Base-by-base conservation (phyloP, 306 rosid genomes). In the Citrullus amarus region DNA sequence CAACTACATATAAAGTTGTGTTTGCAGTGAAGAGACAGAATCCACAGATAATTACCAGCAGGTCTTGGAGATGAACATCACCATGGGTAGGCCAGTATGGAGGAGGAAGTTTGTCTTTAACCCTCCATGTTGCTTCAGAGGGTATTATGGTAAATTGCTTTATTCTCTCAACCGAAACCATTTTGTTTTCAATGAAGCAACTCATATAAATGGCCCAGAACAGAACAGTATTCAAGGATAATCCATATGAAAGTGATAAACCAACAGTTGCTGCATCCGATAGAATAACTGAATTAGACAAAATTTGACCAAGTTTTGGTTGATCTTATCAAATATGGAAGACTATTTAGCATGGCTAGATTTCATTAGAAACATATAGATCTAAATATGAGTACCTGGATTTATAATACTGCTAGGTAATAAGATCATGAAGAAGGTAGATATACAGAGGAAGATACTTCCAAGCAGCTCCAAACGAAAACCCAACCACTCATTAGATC, bases 101-200 rank as follows among this genome's bases (percentile, higher is more conserved):
- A 81, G 97, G 97, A 86, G 93, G 92, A 67, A 78, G 32, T 13
- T 81, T 88, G 77, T 92, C 96, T 77, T 86, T 55, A 32, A 89
- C 79, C 63, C 81, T 73, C 99, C 99, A 95, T 48, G 77, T 71
- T 46, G 99, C 87, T 85, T 95, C 99, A 1, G 99, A 85, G 73
- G 93, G 97, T 75, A 92, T 95, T 34, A 72, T 80, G 10, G 90
- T 88, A 79, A 92, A 95, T 77, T 95, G 99, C 51, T 86, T 92
- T 61, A 95, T 82, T 85, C 98, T 88, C 89, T 95, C 99, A 59
- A 95, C 97, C 17, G 99, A 95, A 9, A 95, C 99, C 99, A 95
- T 83, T 84, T 85, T 88, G 85, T 95, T 95, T 84, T 95, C 99
- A 10, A 95, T 85, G 78, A 89, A 87, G 84, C 99, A 95, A 63